Conservation (phyloP, 1,139 yeast species). For the Kazachstania sp. region DNA sequence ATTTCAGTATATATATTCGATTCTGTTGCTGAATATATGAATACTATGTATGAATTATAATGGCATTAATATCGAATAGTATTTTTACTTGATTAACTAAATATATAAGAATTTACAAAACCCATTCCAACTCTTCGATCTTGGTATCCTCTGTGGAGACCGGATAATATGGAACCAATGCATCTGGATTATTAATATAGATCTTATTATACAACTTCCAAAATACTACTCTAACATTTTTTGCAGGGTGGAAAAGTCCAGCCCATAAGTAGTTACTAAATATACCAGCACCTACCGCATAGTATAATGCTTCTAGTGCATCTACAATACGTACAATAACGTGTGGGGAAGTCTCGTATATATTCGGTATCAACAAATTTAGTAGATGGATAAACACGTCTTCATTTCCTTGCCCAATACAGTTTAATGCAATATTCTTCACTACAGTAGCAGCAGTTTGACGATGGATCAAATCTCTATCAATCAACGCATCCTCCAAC, state of each 20-base stretch:
- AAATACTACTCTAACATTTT: constrained; percentile 73
- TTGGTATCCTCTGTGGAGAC: constrained; percentile 35
- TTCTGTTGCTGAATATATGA: too few relatives aligned
- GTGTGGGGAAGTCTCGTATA: constrained; percentile 92
- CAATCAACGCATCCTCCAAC: constrained; percentile 83
- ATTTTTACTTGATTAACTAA: too few relatives aligned
- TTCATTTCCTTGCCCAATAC: constrained; percentile 66
- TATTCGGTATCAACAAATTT: constrained; percentile 71
- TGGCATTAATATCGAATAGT: too few relatives aligned
- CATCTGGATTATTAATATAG: constrained; percentile 65
- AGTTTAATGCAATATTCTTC: constrained; percentile 71
- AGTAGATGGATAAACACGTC: constrained; percentile 69
- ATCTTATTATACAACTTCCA: constrained; percentile 79
- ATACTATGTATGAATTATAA: too few relatives aligned
- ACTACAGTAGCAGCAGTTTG: constrained; percentile 93
- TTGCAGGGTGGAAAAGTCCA: constrained; percentile 90
- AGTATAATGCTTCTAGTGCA: constrained; percentile 66
- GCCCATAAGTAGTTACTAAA: constrained; percentile 73
- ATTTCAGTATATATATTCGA: too few relatives aligned
- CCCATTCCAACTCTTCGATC: constrained; percentile 36
- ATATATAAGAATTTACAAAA: constrained; percentile 12
- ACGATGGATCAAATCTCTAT: constrained; percentile 85
- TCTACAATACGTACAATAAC: constrained; percentile 78
- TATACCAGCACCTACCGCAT: constrained; percentile 68
- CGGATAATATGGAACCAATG: constrained; percentile 82